Conservation (phyloP, 306 rosid species). For the Begonia loranthoides region DNA sequence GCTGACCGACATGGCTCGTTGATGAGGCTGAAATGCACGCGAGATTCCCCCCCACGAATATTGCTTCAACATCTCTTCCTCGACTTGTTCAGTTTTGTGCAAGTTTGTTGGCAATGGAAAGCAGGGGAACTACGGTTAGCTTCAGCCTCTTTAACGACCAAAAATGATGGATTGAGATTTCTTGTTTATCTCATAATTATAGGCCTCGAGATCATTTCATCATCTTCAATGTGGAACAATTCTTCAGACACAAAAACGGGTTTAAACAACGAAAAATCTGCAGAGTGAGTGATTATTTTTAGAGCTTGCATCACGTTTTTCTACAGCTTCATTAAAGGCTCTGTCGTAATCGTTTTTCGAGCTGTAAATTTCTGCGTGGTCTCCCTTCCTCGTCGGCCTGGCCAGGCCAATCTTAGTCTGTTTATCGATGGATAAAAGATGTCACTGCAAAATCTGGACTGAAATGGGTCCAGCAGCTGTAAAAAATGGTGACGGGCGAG, state of each 20-base stretch:
- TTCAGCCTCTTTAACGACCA: conserved; percentile 49
- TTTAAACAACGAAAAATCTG: conserved; percentile 10
- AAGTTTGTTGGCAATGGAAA: conserved; percentile 40
- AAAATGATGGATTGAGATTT: conserved; percentile 35
- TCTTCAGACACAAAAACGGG: conserved; percentile 27
- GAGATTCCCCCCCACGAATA: conserved; percentile 28
- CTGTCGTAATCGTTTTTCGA: too few species aligned
- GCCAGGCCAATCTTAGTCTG: too few species aligned
- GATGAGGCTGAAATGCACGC: conserved; percentile 39
- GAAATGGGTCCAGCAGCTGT: too few species aligned
- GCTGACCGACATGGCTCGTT: conserved; percentile 14
- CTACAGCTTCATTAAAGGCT: too few species aligned
- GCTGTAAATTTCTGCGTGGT: too few species aligned
- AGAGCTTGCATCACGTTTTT: too few species aligned
- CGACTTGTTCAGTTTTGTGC: conserved; percentile 19
- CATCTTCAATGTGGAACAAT: conserved; percentile 26
- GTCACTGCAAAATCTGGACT: too few species aligned
- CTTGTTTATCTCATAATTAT: conserved; percentile 55
- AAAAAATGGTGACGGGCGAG: too few species aligned
- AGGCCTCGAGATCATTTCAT: conserved; percentile 45
- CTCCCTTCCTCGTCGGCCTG: too few species aligned
- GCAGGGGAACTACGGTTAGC: conserved; percentile 42
- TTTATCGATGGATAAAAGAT: too few species aligned
- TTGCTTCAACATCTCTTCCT: conserved; percentile 26
- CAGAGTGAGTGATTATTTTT: too few species aligned